Conservation (phyloP, 2,329 filamentous ascomycete species). For the Trematosphaeria pertusa region DNA sequence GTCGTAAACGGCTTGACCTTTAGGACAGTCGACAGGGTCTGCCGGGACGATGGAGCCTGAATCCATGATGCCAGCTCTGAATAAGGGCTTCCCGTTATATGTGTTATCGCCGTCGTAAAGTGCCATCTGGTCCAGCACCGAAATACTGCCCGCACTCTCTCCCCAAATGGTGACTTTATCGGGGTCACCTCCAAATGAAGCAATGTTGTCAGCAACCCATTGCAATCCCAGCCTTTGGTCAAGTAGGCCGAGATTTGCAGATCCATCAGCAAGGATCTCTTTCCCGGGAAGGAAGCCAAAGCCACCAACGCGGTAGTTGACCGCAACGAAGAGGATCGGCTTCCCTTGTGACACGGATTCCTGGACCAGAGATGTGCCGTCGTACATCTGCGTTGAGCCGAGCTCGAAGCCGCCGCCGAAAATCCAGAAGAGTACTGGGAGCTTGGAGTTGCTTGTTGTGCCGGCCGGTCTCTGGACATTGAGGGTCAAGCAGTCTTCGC, state of each 20-base stretch:
- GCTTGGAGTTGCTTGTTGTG: conserved; percentile 44
- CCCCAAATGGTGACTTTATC: conserved; percentile 82
- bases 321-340: conserved; percentile 75
- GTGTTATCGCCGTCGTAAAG: conserved; percentile 75
- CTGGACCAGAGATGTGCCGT: conserved; percentile 48
- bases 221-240: conserved; percentile 76
- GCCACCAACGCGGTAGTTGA: conserved; percentile 78
- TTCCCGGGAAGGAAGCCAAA: conserved; percentile 77
- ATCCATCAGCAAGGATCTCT: conserved; percentile 71
- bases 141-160: conserved; percentile 66
- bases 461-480: conserved; percentile 52
- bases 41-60: conserved; percentile 48
- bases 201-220: conserved; percentile 81
- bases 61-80: conserved; percentile 79
- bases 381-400: conserved; percentile 48
- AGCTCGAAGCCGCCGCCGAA: conserved; percentile 54
- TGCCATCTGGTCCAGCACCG: conserved; percentile 77
- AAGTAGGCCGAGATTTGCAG: conserved; percentile 73
- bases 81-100: conserved; percentile 77
- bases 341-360: conserved; percentile 59
- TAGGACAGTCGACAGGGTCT: conserved; percentile 66
- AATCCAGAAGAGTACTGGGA: conserved; percentile 59
- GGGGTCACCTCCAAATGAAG: conserved; percentile 78
- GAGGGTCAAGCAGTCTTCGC: conserved; percentile 54
- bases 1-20: conserved; percentile 65